These are phyloP conservation scores for Ambrosia artemisiifolia DNA, from an alignment of 129 eudicot genomes.

Conservation along the genomic window DNA sequence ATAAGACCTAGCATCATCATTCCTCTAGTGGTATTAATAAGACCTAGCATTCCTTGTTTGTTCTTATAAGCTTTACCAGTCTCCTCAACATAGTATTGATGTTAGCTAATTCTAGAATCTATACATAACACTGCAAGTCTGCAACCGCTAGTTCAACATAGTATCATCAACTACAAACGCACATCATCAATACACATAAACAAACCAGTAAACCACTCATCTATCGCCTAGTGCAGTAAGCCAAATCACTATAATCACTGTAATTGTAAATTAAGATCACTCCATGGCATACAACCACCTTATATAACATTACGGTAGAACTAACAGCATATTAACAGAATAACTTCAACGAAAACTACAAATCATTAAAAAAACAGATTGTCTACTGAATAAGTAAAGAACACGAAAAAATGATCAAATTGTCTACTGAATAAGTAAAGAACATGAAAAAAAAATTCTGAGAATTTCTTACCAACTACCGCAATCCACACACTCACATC, in stretches of 20 bases:
- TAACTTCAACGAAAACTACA: background rate
- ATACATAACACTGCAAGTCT: background rate
- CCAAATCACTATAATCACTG: background rate
- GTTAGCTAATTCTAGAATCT: background rate
- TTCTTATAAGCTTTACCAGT: background rate
- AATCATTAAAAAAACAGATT: constrained; percentile 5
- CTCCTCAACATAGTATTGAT: background rate
- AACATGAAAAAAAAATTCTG: too few species aligned
- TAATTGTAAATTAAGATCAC: background rate
- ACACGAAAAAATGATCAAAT: too few species aligned
- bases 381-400: too few species aligned
- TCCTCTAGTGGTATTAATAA: constrained; percentile 25
- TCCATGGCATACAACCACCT: constrained; percentile 6
- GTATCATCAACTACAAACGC: background rate
- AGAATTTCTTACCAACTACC: too few species aligned
- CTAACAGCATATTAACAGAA: background rate
- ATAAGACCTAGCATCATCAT: too few species aligned
- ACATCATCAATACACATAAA: background rate
- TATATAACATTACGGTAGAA: background rate
- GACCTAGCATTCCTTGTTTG: background rate
- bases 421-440: too few species aligned
- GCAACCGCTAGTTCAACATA: background rate
- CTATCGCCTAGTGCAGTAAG: background rate
- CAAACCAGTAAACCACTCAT: background rate
- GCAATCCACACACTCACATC: too few species aligned